Conservation (phyloP, 2,329 filamentous ascomycete genomes). For the Aurifilum marmelostoma region DNA sequence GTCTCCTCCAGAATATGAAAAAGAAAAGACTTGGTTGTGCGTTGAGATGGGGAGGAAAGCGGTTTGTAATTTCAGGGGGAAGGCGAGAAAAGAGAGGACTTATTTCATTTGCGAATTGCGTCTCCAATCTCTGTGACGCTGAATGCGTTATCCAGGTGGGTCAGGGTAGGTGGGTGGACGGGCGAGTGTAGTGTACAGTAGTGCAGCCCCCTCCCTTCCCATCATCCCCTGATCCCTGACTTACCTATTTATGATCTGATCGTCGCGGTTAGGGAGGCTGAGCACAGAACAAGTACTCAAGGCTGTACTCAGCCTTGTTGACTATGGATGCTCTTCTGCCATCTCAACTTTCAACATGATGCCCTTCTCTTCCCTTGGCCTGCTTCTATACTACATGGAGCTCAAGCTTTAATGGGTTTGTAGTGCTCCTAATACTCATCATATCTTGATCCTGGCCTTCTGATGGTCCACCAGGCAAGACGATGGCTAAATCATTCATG, state of each 20-base stretch:
- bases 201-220: neutral
- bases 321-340: neutral
- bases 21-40: neutral
- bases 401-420: neutral
- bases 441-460: neutral
- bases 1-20: neutral
- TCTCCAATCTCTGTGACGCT: constrained; percentile 19
- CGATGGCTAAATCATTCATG: neutral
- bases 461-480: neutral
- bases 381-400: too few relatives aligned
- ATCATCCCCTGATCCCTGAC: too few relatives aligned
- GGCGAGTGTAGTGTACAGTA: neutral
- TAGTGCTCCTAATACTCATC: neutral
- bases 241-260: neutral
- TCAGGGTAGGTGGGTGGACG: neutral
- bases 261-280: too few relatives aligned
- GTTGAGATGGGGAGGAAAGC: neutral
- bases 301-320: neutral
- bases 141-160: constrained; percentile 10
- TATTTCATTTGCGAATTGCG: constrained; percentile 10
- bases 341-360: too few relatives aligned
- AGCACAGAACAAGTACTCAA: too few relatives aligned
- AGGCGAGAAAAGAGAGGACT: neutral
- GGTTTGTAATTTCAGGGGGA: neutral
- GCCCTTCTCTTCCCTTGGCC: neutral